A percentile compares a stretch with the other conserved stretches of the same genome.
Conservation (phyloP, 441 rosid species). For the Gossypium schwendimanii region DNA sequence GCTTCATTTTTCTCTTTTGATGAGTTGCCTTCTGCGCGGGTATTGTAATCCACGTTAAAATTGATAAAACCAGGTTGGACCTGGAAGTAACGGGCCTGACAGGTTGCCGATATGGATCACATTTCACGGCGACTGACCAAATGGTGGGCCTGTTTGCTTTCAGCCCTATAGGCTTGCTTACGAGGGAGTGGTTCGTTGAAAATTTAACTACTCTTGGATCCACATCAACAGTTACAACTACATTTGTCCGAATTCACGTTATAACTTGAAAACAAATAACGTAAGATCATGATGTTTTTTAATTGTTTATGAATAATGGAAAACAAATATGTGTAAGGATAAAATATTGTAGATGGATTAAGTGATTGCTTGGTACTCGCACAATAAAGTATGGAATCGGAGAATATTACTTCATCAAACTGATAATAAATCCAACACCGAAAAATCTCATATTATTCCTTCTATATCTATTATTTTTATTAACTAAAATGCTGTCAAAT, state of each 20-base stretch:
- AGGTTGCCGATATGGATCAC: neutral
- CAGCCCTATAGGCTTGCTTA: neutral
- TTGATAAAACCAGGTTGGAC: neutral
- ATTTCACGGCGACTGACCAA: neutral
- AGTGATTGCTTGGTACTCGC: neutral
- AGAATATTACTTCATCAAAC: neutral
- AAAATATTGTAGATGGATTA: neutral
- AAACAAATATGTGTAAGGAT: too few species aligned
- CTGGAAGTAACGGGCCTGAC: neutral
- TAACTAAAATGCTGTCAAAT: neutral
- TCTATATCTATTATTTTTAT: neutral
- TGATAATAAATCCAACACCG: neutral
- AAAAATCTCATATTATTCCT: conserved; percentile 8
- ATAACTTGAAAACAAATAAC: too few species aligned
- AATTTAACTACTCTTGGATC: neutral
- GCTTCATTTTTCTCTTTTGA: neutral
- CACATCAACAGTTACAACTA: conserved; percentile 21
- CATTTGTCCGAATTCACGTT: neutral
- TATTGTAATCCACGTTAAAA: too few species aligned
- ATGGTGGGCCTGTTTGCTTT: neutral
- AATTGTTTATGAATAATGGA: too few species aligned
- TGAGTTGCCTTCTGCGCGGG: too few species aligned
- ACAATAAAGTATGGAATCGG: neutral
- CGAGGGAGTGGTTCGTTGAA: neutral
- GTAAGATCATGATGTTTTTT: too few species aligned